phyloP scores from a whole-genome alignment of 1,284 basidiomycete species.

The Spongiforma sp. region DNA sequence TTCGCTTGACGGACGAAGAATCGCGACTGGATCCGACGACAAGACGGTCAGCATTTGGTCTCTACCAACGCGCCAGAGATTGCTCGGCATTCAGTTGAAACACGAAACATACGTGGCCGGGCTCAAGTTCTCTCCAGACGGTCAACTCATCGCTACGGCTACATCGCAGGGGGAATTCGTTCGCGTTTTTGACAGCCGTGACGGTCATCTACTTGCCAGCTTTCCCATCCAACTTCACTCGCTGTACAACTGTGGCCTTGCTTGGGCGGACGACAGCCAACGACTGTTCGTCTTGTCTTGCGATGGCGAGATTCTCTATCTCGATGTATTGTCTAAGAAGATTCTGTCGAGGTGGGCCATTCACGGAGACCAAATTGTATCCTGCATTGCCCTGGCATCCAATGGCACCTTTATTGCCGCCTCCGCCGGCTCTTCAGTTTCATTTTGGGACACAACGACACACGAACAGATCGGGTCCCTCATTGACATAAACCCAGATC shows the following conservation, averaged over 20 bases:
- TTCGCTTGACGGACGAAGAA: background rate
- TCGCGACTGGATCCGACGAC: background rate
- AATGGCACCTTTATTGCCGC: background rate
- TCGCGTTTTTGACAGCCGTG: background rate
- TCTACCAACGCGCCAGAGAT: background rate
- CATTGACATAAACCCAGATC: too few relatives aligned
- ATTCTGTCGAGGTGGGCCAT: background rate
- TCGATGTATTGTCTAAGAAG: background rate
- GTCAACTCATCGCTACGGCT: background rate
- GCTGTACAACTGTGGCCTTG: background rate
- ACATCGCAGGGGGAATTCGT: background rate
- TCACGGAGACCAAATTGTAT: background rate
- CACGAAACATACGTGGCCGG: background rate
- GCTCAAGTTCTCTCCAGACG: background rate
- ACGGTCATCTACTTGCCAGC: background rate
- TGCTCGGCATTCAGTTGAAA: background rate
- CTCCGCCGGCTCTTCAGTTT: background rate
- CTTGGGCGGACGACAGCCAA: background rate
- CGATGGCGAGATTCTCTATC: background rate
- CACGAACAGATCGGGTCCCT: background rate
- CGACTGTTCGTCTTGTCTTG: background rate
- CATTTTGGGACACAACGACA: background rate
- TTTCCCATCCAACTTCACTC: background rate
- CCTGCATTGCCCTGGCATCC: background rate
- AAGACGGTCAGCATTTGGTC: background rate